These are phyloP conservation scores for Ceratonia siliqua DNA, from an alignment of 306 rosid genomes.

Conservation along the genomic window DNA sequence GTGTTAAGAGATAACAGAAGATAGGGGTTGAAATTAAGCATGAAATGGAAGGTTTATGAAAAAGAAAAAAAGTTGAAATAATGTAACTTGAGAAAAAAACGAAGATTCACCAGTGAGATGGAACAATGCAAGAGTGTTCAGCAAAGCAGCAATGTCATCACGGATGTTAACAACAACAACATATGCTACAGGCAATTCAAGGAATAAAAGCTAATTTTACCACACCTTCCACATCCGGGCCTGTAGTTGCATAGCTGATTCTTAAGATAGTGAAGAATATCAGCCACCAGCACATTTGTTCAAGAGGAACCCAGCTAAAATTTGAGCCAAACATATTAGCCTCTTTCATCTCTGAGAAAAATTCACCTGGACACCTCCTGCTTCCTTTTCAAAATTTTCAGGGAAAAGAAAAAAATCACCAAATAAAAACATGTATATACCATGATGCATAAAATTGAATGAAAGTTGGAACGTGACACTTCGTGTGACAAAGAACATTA, in stretches of 20 bases:
- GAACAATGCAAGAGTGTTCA: slow-evolving; percentile 1
- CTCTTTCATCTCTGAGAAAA: slow-evolving; percentile 37
- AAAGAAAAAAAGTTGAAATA: not conserved
- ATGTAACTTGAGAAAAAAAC: not conserved
- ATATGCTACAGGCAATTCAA: not conserved
- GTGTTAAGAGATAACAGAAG: not conserved
- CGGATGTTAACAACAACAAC: not conserved
- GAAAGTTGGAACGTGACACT: not conserved
- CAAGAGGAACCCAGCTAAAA: slow-evolving; percentile 42
- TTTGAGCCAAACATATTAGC: slow-evolving; percentile 48
- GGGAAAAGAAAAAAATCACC: not conserved
- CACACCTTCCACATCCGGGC: slow-evolving; percentile 86
- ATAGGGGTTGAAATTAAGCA: too few relatives aligned
- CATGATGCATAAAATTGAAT: not conserved
- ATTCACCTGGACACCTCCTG: slow-evolving; percentile 21
- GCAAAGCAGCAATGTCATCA: not conserved
- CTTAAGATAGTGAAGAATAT: slow-evolving; percentile 47
- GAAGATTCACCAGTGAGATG: not conserved
- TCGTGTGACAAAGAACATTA: too few relatives aligned
- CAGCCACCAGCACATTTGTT: slow-evolving; percentile 56
- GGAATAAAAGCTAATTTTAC: not conserved
- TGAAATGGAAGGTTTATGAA: not conserved
- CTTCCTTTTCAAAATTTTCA: not conserved
- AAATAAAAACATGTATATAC: not conserved
- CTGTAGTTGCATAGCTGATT: slow-evolving; percentile 49